Percentiles rank a stretch among this genome's conserved stretches.
Conservation (phyloP, 208 protist species). For the Strigomonas culicis region DNA sequence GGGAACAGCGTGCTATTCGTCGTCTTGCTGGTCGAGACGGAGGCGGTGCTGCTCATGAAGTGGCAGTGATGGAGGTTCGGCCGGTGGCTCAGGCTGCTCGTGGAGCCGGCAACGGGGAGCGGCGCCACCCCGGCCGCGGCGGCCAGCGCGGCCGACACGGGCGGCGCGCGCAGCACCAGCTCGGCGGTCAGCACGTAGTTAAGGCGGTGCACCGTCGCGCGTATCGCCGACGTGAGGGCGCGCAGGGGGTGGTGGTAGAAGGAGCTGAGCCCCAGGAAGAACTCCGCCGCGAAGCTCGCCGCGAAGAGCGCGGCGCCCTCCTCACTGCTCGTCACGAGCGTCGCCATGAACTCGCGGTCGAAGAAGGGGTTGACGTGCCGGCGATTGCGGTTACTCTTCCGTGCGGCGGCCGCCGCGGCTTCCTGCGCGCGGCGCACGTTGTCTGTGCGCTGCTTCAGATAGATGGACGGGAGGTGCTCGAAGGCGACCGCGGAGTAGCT, state of each 20-base stretch:
- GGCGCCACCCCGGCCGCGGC: background rate
- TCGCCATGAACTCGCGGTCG: slow-evolving; percentile 52
- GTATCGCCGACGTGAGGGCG: slow-evolving; percentile 35
- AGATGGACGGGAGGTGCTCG: slow-evolving; percentile 53
- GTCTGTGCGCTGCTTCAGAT: slow-evolving; percentile 50
- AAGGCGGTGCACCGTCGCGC: slow-evolving; percentile 54
- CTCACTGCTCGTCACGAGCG: slow-evolving; percentile 26
- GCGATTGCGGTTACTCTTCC: slow-evolving; percentile 7
- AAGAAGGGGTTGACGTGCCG: slow-evolving; percentile 43
- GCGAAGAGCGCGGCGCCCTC: slow-evolving; percentile 35
- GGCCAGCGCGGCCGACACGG: background rate
- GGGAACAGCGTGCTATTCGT: background rate
- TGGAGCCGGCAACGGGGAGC: background rate
- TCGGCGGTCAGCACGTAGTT: slow-evolving; percentile 40
- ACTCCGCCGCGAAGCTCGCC: slow-evolving; percentile 42
- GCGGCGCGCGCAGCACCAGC: slow-evolving; percentile 20
- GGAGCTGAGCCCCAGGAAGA: slow-evolving; percentile 45
- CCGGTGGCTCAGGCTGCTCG: background rate
- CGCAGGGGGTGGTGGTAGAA: slow-evolving; percentile 46
- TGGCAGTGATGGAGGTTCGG: background rate
- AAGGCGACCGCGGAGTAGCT: slow-evolving; percentile 38
- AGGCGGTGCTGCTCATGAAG: background rate
- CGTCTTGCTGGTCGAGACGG: background rate
- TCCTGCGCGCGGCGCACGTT: slow-evolving; percentile 11
- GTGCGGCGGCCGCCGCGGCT: slow-evolving; percentile 7